These are phyloP conservation scores for Hermanozyma aechmeae DNA, from an alignment of 805 yeast species.

Conservation along the genomic window DNA sequence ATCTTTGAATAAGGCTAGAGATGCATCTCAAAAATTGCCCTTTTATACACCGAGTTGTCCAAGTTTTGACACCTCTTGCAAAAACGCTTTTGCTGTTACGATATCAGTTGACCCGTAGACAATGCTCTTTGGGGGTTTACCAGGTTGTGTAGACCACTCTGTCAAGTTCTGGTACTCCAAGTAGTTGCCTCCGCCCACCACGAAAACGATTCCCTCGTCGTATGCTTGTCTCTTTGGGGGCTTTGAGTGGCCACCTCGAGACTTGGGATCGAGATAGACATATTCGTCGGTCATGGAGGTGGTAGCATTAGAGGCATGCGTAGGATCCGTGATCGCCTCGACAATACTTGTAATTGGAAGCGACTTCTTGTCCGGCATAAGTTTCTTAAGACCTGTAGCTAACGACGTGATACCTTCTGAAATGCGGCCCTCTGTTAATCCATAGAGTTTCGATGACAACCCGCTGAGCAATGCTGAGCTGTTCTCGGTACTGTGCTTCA, in stretches of 20 bases:
- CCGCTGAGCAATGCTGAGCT: constrained; percentile 60
- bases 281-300: constrained; percentile 78
- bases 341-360: constrained; percentile 86
- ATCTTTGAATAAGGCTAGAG: no score
- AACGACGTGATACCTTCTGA: constrained; percentile 86
- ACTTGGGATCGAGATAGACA: constrained; percentile 81
- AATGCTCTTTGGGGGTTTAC: constrained; percentile 39
- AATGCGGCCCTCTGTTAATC: constrained; percentile 72
- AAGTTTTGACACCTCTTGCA: constrained; percentile 48
- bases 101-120: constrained; percentile 84
- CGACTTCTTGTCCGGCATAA: constrained; percentile 80
- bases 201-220: constrained; percentile 78
- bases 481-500: no score
- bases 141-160: constrained; percentile 54
- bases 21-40: no score
- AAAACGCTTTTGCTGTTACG: constrained; percentile 58
- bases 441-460: constrained; percentile 67
- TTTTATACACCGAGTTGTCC: no score
- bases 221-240: constrained; percentile 81
- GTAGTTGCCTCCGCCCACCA: constrained; percentile 95
- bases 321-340: constrained; percentile 86
- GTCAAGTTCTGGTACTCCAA: constrained; percentile 89
- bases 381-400: constrained; percentile 77
- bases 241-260: constrained; percentile 82
- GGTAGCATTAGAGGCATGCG: constrained; percentile 50